Base-by-base conservation (phyloP, 495 filamentous ascomycete species). In the Penicillium bovifimosum region DNA sequence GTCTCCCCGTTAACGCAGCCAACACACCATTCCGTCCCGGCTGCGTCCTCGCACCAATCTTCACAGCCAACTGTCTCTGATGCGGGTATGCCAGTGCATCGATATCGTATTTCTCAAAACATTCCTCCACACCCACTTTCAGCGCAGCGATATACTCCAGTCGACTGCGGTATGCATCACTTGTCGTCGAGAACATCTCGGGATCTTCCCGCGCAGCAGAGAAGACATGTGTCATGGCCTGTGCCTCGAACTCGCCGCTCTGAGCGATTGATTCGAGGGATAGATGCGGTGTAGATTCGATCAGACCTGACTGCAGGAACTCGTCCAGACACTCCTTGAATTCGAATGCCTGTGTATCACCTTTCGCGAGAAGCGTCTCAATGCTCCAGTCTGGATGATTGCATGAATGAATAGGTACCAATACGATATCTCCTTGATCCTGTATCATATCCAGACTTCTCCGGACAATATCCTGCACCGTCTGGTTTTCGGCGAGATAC, bases 61-160 rank as follows among this genome's bases (percentile, higher is more conserved):
- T 71, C 11, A 84, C 81, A 13, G 83, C 79, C 1, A 87, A 67
- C 41, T 83, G 83, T 50, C 76, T 75, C 54, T 87, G 84, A 60
- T 86, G 79, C 9, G 83, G 84, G 59, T 86, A 87, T 51, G 84
- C 76, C 24, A 86, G 45, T 0, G 77, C 82, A 57, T 84, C 80
- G 1, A 87, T 61, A 3, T 62, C 53, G 45, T 80, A 62, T 1
- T 49, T 34, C 1, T 60, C 56, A 52, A 86, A 85, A 0, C 76
- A 80, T 9, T 45, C n/a, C 7, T 65, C 43, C 3, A 86, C 59
- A 0, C 72, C 63, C 2, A 62, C 48, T 14, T 73, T 81, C 18
- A 86, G 67, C 13, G 69, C 56, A 1, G 58, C 56, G 44, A 86
- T 84, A 0, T 60, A 68, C 5, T 61, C 39, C 34, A 77, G 64